Percentiles rank a stretch among this genome's conserved stretches.
phyloP scores from a whole-genome alignment of 208 protist genomes.

The Porcisia deanei region DNA sequence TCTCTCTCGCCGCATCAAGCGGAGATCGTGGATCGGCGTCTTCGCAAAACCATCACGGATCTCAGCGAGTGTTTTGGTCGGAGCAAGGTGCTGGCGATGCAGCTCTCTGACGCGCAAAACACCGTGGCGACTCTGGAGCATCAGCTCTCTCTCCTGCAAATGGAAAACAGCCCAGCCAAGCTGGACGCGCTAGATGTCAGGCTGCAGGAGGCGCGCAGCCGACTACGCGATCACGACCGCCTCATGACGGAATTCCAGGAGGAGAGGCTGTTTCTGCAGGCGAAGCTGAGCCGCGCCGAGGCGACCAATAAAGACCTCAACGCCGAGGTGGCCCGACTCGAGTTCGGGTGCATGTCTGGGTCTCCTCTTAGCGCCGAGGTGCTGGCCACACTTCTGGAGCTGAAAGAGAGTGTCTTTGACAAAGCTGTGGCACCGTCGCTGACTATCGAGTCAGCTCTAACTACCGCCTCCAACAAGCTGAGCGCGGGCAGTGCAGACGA shows the following conservation, averaged over 20 bases:
- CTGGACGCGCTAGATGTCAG: conserved; percentile 49
- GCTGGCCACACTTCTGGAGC: conserved; percentile 51
- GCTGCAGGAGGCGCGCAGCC: conserved; percentile 44
- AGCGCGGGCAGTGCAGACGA: conserved; percentile 26
- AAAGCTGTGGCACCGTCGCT: conserved; percentile 63
- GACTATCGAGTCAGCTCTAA: conserved; percentile 31
- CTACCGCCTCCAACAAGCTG: background rate
- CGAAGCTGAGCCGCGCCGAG: conserved; percentile 63
- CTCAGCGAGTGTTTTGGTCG: conserved; percentile 34
- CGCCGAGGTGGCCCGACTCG: conserved; percentile 69
- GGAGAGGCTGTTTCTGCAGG: conserved; percentile 54
- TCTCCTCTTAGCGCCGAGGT: conserved; percentile 50
- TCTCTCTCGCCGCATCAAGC: conserved; percentile 67
- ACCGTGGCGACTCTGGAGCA: conserved; percentile 59
- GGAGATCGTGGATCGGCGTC: conserved; percentile 69
- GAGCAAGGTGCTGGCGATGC: conserved; percentile 46
- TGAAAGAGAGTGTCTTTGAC: conserved; percentile 84
- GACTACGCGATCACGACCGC: conserved; percentile 57
- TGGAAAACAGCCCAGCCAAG: conserved; percentile 27
- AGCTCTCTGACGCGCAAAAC: conserved; percentile 62
- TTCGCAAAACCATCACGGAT: conserved; percentile 49
- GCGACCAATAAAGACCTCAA: conserved; percentile 57
- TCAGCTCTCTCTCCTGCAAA: conserved; percentile 48
- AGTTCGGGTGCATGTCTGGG: conserved; percentile 44
- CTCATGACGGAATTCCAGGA: conserved; percentile 63